Evolutionary conservation across 1,284 basidiomycete species (phyloP).

Genomic region (Cutaneotrichosporon sp.): DNA sequence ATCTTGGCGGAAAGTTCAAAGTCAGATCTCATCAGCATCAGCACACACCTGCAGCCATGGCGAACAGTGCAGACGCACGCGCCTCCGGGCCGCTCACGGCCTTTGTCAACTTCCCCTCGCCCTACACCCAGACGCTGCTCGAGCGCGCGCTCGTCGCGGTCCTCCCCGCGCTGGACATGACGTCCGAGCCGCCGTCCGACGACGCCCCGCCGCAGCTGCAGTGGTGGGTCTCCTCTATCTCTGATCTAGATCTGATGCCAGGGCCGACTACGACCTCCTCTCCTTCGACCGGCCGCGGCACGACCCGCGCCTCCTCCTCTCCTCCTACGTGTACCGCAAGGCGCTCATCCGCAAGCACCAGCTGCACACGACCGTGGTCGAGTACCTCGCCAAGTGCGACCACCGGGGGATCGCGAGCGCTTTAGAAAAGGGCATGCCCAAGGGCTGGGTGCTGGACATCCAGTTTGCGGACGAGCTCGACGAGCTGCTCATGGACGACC

Average conservation of each 20-base stretch:
- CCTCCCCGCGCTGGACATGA: conserved; percentile 40
- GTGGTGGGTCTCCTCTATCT: conserved; percentile 45
- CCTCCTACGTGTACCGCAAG: conserved; percentile 87
- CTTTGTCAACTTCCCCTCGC: conserved; percentile 74
- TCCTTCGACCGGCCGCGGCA: conserved; percentile 68
- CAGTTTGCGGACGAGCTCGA: conserved; percentile 94
- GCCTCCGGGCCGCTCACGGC: conserved; percentile 51
- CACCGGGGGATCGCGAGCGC: conserved; percentile 32
- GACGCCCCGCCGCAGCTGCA: conserved; percentile 46
- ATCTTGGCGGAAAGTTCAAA: too few species aligned
- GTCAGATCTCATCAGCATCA: too few species aligned
- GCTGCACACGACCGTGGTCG: conserved; percentile 73
- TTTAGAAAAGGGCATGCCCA: conserved; percentile 61
- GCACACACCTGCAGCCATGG: neutral
- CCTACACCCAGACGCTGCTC: conserved; percentile 71
- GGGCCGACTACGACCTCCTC: conserved; percentile 69
- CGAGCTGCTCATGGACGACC: conserved; percentile 88
- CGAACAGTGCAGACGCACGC: neutral
- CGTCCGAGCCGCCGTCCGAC: conserved; percentile 34
- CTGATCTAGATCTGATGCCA: conserved; percentile 44
- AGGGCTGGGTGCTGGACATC: conserved; percentile 85
- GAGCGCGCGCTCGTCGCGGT: conserved; percentile 60
- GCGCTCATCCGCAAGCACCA: conserved; percentile 94
- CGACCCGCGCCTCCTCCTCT: conserved; percentile 63
- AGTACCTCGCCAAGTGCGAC: conserved; percentile 71